A percentile compares a stretch with the other conserved stretches of the same genome.
Conservation (phyloP, 176 grass and related monocot genomes). For the Pontederia paniculata region DNA sequence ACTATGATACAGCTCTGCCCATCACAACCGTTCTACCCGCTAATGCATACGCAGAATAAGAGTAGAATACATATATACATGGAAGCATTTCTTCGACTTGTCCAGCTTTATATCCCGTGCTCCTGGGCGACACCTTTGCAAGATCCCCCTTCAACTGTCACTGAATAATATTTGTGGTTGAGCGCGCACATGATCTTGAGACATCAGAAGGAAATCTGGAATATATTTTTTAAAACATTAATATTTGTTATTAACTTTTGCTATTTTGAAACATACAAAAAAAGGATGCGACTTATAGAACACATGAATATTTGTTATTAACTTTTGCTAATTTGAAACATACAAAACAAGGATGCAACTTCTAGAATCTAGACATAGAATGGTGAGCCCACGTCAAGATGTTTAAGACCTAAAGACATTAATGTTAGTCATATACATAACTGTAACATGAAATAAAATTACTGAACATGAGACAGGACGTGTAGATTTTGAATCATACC, state of each 20-base stretch:
- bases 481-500: constrained; percentile 14
- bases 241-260: too few relatives aligned
- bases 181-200: too few relatives aligned
- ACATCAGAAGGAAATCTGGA: too few relatives aligned
- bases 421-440: background rate
- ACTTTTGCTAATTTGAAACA: too few relatives aligned
- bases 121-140: constrained; percentile 19
- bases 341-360: background rate
- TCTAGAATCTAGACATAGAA: too few relatives aligned
- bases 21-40: constrained; percentile 16
- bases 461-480: background rate
- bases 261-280: background rate
- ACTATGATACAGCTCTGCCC: constrained; percentile 37
- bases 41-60: constrained; percentile 66
- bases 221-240: too few relatives aligned
- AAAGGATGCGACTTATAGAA: too few relatives aligned
- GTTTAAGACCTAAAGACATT: constrained; percentile 1
- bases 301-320: too few relatives aligned
- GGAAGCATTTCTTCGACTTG: constrained; percentile 18
- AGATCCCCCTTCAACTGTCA: constrained; percentile 11
- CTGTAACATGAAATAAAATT: background rate
- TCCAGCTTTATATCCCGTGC: constrained; percentile 10
- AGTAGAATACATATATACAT: constrained; percentile 61
- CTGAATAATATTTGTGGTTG: background rate
- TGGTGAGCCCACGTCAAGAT: background rate